Conservation (phyloP, 1,139 yeast genomes). For the Hyphopichia fennica region DNA sequence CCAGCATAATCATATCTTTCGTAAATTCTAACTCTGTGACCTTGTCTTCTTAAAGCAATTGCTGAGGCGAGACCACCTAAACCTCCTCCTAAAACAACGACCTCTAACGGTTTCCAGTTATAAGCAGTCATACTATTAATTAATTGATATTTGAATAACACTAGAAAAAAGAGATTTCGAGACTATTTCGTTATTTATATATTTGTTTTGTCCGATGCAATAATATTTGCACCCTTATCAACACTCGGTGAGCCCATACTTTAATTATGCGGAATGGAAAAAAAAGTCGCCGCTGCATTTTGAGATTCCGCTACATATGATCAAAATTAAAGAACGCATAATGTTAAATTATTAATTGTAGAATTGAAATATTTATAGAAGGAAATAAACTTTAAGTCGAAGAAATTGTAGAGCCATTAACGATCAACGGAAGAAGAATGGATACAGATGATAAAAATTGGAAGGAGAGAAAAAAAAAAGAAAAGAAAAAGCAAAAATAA, state of each 20-base stretch:
- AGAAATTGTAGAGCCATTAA: background rate
- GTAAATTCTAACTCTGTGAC: constrained; percentile 16
- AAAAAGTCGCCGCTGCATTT: too few species aligned
- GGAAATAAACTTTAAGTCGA: too few species aligned
- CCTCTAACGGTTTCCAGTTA: constrained; percentile 9
- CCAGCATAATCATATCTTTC: constrained; percentile 20
- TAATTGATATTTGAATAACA: background rate
- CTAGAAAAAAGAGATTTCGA: too few species aligned
- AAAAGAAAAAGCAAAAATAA: too few species aligned
- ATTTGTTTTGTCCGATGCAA: too few species aligned
- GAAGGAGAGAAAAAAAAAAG: background rate
- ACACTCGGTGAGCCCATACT: too few species aligned
- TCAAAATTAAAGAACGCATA: background rate
- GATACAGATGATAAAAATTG: background rate
- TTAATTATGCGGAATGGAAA: too few species aligned
- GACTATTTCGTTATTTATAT: too few species aligned
- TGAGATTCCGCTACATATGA: too few species aligned
- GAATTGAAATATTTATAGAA: background rate
- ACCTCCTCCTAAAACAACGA: constrained; percentile 18
- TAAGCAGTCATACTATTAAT: constrained; percentile 3
- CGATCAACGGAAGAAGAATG: background rate
- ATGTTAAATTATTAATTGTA: background rate
- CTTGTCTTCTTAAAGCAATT: constrained; percentile 14
- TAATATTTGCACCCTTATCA: too few species aligned
- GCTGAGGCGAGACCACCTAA: constrained; percentile 17